Base-by-base conservation (phyloP, 129 eudicot genomes). In the Logfia minima region DNA sequence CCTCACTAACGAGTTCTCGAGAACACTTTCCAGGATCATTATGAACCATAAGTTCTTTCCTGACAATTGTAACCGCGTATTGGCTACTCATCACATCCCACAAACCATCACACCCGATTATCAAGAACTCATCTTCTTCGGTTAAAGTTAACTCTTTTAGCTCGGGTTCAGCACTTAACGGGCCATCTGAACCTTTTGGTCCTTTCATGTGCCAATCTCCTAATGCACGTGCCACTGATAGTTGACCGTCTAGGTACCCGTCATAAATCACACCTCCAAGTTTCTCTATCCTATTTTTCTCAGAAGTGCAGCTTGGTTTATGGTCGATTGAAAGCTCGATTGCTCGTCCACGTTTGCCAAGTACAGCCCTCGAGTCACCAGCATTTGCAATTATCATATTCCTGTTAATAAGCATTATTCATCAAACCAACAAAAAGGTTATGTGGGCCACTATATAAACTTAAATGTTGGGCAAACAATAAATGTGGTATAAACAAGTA, bases 161-260 rank as follows among this genome's bases (percentile, higher is more conserved):
- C 77, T 92, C 96, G 0, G 97, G 97, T 69, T 92, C 97, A 5
- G 92, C 81, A 80, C 91, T 92, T 39, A 92, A 77, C 18, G 96
- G 97, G 45, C 75, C 72, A 58, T 65, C 82, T 9, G 96, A 84
- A 18, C 92, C 97, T 77, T 87, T 87, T 32, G 96, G 79, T n/a
- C 92, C 96, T 69, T 92, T 92, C 93, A 92, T 84, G 89, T 92
- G 93, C 97, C 97, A 92, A 73, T 92, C 97, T 5, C 97, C 97
- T 7, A 92, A 87, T 10, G 97, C 97, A 18, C 97, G 92, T 7
- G 97, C 89, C 69, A 92, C 97, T 6, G 97, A 92, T 53, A 92
- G 84, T 71, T 89, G 96, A 16, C 97, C 97, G 10, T 92, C 85
- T 22, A 92, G 90, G 73, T 92, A 92, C 2, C 97, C 97, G 59